Evolutionary conservation across 1,284 basidiomycete species (phyloP), one percentile per base, ranked within the genome.

Genomic region (Cryptococcus sp.): DNA sequence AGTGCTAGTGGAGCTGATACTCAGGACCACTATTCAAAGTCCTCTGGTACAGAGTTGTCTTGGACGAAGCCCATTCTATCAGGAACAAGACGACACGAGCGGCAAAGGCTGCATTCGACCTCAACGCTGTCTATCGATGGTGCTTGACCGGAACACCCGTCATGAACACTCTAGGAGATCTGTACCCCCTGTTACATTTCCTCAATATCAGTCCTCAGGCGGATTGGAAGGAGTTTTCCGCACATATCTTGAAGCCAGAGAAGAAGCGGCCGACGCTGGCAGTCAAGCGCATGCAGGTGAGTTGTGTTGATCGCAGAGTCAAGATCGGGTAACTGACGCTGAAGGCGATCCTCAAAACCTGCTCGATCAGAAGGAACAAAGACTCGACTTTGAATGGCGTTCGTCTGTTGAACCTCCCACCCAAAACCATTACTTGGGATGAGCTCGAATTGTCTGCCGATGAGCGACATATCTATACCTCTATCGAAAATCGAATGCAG

Each of bases 61-160:
- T 77, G 13, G 77, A 78, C 53, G 77, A 78, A 53, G 74, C 75
- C 42, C 54, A 58, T 50, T 59, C 59, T 37, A 66, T 72, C 46
- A 60, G 75, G 22, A 77, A 76, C 54, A 62, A 57, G 37, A 50
- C 49, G 2, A 76, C 73, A 0, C 62, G 59, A 36, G 62, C 64
- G 0, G 59, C 68, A 7, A 63, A 67, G 50, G 61, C 69, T 0
- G 57, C 64, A 18, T 62, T 61, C 19, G 56, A 59, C 10, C 62
- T 75, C 7, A 59, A 71, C 21, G 52, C 61, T 1, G 52, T 60
- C 7, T 62, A 69, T 45, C 61, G 67, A 10, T 74, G 71, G 70
- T 61, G 63, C 45, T 53, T 75, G 25, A 71, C 67, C 3, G 75
- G 73, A 7, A 76, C 71, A 7, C 62, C 68, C 0, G 61, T 75